These are phyloP conservation scores for Cystoderma amianthinum DNA, from an alignment of 768 basidiomycete genomes.

Conservation along the genomic window DNA sequence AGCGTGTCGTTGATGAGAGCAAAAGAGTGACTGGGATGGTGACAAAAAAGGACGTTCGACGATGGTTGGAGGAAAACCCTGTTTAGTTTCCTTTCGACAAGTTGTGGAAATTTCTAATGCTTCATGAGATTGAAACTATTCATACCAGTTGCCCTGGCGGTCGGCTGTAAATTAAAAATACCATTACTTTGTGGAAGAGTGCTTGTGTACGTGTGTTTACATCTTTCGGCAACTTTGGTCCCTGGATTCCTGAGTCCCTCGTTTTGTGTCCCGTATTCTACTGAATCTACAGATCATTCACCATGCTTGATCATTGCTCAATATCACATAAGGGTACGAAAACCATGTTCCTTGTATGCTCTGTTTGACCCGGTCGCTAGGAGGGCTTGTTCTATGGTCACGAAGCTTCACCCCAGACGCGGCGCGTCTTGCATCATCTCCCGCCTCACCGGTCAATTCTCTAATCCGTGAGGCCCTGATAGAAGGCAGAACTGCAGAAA, in stretches of 20 bases:
- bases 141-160: too few species aligned
- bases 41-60: conserved; percentile 72
- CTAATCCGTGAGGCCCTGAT: conserved; percentile 89
- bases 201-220: not conserved
- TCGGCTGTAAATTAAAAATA: too few species aligned
- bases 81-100: not conserved
- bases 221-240: too few species aligned
- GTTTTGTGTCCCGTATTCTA: too few species aligned
- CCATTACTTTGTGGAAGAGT: not conserved
- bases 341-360: not conserved
- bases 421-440: conserved; percentile 56
- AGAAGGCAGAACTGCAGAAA: conserved; percentile 78
- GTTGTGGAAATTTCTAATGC: too few species aligned
- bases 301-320: conserved; percentile 92
- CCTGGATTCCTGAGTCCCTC: too few species aligned
- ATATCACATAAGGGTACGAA: conserved; percentile 86
- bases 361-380: conserved; percentile 19
- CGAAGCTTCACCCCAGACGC: conserved; percentile 90
- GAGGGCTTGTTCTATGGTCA: conserved; percentile 92
- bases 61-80: conserved; percentile 68
- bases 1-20: conserved; percentile 38
- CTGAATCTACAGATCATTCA: too few species aligned
- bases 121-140: too few species aligned
- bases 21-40: conserved; percentile 49
- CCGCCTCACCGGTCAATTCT: conserved; percentile 80